Evolutionary conservation across 768 basidiomycete genomes (phyloP).

Genomic region (Trametes villosa): DNA sequence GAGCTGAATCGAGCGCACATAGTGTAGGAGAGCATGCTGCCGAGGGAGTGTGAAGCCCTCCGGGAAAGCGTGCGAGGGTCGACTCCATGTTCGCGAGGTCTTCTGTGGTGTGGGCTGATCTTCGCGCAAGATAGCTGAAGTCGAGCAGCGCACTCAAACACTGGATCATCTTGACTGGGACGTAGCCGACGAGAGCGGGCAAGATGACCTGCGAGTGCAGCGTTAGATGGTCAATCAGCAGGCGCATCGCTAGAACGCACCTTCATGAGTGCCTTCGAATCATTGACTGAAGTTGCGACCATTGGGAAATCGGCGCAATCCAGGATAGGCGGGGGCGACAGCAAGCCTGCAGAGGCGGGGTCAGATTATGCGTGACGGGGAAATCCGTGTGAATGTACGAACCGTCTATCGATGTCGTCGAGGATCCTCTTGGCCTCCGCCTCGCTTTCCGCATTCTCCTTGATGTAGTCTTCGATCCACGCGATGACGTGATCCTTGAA

Average conservation of each 20-base stretch:
- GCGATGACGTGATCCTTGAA: conserved; percentile 42
- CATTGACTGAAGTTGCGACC: too few species aligned
- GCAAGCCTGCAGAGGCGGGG: conserved; percentile 24
- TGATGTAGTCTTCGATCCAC: conserved; percentile 37
- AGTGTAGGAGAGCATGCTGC: not conserved
- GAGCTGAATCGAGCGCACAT: not conserved
- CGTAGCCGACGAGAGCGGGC: too few species aligned
- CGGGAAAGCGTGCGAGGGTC: not conserved
- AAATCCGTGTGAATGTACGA: not conserved
- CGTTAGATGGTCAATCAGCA: too few species aligned
- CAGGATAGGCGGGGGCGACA: conserved; percentile 6
- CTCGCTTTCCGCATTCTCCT: conserved; percentile 8
- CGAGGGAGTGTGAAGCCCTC: not conserved
- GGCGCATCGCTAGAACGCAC: too few species aligned
- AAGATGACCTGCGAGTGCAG: too few species aligned
- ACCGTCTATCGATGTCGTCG: conserved; percentile 39
- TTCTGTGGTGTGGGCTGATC: too few species aligned
- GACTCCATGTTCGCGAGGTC: too few species aligned
- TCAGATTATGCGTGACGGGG: not conserved
- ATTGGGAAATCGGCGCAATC: too few species aligned
- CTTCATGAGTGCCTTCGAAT: too few species aligned
- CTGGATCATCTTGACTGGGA: too few species aligned
- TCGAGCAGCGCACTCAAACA: too few species aligned
- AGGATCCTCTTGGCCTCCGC: conserved; percentile 24
- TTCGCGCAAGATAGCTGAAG: too few species aligned